Evolutionary conservation across 768 basidiomycete species (phyloP), one percentile per base, ranked within the genome.

Genomic region (Russula earlei): DNA sequence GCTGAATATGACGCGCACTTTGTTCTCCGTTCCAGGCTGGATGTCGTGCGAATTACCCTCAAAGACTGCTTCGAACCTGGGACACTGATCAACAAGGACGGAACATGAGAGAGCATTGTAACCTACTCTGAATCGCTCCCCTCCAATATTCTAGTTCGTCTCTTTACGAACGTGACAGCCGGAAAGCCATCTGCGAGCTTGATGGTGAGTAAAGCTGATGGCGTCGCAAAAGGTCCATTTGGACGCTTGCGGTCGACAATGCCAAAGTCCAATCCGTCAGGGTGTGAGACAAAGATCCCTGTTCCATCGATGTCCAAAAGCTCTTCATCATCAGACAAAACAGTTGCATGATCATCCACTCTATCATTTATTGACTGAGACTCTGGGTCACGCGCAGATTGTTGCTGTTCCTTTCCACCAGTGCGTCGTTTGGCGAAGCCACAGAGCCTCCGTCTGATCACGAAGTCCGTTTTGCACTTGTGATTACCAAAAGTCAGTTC

Each of bases 281-380:
- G 55, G 19, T 43, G 47, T 9, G 49, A 50, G 48, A 63, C 62
- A 4, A 70, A 65, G 2, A 84, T 66, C 0, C 64, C 61, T 9
- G 84, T 67, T 0, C 77, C 79, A 43, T 81, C 69, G 50, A 79
- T 80, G 59, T 83, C 80, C 34, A 37, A 41, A 7, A 31, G 11
- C 11, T 33, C 52, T 22, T 38, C 46, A 22, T 49, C 47, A 19
- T 38, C 41, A 8, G 20, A 7, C 5, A 34, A 24, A 15, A 45
- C 22, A 8, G 24, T 29, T 29, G 19, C 5, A 12, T 48, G 2
- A 22, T 57, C 38, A 14, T 48, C 40, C 15, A 37, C 31, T 17
- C 9, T 17, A 11, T 34, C 46, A 17, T 14, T 12, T 29, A 14
- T 3, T 15, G 45, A 24, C n/a, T 38, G 36, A 27, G 45, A 19